phyloP scores from a whole-genome alignment of 2,329 filamentous ascomycete species.

The Trichoderma aggressivum region DNA sequence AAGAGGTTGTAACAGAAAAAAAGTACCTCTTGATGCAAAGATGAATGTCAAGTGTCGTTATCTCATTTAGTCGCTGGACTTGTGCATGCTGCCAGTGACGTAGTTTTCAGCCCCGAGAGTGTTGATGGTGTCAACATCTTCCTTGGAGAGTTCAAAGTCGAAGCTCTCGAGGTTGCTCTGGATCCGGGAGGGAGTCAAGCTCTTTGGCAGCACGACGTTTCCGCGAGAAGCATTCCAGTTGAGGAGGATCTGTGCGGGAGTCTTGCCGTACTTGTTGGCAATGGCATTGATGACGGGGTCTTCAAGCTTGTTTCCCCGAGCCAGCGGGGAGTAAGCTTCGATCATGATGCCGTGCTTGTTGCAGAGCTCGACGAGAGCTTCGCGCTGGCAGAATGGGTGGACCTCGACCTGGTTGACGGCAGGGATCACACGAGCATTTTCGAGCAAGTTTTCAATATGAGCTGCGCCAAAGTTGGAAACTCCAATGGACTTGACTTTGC shows the following conservation, averaged over 20 bases:
- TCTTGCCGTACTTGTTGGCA: constrained; percentile 66
- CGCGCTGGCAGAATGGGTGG: constrained; percentile 69
- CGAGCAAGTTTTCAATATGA: constrained; percentile 56
- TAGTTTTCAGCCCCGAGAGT: constrained; percentile 63
- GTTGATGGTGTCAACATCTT: constrained; percentile 50
- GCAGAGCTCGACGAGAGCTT: constrained; percentile 54
- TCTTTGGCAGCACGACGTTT: constrained; percentile 73
- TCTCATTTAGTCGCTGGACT: constrained; percentile 35
- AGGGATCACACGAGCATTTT: constrained; percentile 57
- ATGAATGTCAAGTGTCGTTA: neutral
- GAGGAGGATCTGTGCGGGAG: constrained; percentile 70
- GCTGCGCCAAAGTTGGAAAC: constrained; percentile 74
- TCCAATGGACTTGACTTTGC: constrained; percentile 66
- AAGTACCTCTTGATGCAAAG: neutral
- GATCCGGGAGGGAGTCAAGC: constrained; percentile 60
- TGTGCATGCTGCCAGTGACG: constrained; percentile 57
- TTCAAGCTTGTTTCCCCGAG: constrained; percentile 42
- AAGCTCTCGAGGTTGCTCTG: constrained; percentile 62
- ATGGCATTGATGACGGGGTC: constrained; percentile 60
- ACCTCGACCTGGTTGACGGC: constrained; percentile 77
- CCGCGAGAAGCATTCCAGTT: constrained; percentile 76
- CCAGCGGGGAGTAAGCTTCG: constrained; percentile 54
- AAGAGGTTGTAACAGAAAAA: neutral
- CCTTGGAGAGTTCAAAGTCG: constrained; percentile 56
- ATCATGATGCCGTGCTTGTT: constrained; percentile 54